Evolutionary conservation across 257 asterid species (phyloP), one percentile per base, ranked within the genome.

Genomic region (Solanum chmielewskii): DNA sequence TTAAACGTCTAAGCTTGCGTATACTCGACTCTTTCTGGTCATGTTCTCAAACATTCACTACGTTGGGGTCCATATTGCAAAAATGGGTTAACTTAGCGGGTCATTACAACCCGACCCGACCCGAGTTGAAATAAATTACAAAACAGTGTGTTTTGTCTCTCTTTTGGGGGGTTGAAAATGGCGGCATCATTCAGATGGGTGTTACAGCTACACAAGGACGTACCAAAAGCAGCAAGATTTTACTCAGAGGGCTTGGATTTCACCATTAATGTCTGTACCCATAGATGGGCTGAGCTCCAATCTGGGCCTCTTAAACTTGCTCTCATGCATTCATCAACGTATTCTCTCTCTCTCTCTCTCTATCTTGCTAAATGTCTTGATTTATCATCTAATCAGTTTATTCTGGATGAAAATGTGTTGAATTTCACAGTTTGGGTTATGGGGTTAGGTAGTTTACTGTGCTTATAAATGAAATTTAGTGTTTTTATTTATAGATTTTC

Each of bases 221-320:
- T 96, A 39, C 99, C 99, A 3, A 95, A 93, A 90, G 99, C 98
- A 59, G 96, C 98, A 62, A 93, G 94, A 85, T 92, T 96, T 88
- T 94, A 94, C 69, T 94, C 98, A 18, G 96, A 95, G 81, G 99
- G 98, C 33, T 90, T 95, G 64, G 98, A 95, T 7, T 93, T 96
- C 91, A 92, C 94, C 84, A 88, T 96, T 70, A 91, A 92, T 39
- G 93, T 96, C 56, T 96, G 98, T 91, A 92, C 96, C 76, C 96
- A 88, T 83, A 94, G 98, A 23, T 96, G 98, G 98, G 98, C 98
- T 35, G 99, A 95, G 93, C 99, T 96, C 62, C 98, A 96, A 91
- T 96, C 96, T 75, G 93, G 92, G 35, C 93, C 98, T 56, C 96
- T 97, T 90, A 95, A 98, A 23, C 94, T 96, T 91, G 90, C 96